A percentile compares a stretch with the other conserved stretches of the same genome.
Evolutionary conservation across 306 rosid species (phyloP).

Genomic region (Vigna reflexopilosa): DNA sequence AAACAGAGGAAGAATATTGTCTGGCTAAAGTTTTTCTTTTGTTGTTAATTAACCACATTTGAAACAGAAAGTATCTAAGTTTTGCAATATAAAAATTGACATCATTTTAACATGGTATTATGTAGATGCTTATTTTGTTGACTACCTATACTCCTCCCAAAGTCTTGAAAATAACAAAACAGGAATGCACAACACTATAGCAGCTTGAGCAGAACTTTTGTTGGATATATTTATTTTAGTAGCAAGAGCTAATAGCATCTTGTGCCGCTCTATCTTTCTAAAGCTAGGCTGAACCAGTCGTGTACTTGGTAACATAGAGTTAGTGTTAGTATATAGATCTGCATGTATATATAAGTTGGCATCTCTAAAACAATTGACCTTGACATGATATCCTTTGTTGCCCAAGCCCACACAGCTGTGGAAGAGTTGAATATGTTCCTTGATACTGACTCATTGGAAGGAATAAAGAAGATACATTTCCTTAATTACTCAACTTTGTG

Average conservation of each 20-base stretch:
- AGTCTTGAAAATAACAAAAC: background rate
- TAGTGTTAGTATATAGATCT: background rate
- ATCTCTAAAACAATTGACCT: no score
- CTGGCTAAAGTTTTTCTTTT: conserved; percentile 9
- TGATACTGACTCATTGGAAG: no score
- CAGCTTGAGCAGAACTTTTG: background rate
- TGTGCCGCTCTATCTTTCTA: background rate
- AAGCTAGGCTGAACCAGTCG: background rate
- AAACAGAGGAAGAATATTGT: background rate
- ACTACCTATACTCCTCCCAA: background rate
- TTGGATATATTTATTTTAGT: background rate
- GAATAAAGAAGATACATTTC: no score
- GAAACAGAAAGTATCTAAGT: background rate
- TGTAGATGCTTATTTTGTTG: background rate
- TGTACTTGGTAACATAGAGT: background rate
- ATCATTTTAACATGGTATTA: background rate
- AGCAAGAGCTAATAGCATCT: background rate
- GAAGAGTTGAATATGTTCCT: no score
- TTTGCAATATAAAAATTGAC: background rate
- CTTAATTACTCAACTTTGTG: no score
- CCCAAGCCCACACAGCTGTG: no score
- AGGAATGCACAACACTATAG: background rate
- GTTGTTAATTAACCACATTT: background rate
- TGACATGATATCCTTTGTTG: no score
- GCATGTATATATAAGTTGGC: background rate